A percentile compares a stretch with the other conserved stretches of the same genome.
phyloP scores from a whole-genome alignment of 345 rosid species.

The Passiflora organensis region DNA sequence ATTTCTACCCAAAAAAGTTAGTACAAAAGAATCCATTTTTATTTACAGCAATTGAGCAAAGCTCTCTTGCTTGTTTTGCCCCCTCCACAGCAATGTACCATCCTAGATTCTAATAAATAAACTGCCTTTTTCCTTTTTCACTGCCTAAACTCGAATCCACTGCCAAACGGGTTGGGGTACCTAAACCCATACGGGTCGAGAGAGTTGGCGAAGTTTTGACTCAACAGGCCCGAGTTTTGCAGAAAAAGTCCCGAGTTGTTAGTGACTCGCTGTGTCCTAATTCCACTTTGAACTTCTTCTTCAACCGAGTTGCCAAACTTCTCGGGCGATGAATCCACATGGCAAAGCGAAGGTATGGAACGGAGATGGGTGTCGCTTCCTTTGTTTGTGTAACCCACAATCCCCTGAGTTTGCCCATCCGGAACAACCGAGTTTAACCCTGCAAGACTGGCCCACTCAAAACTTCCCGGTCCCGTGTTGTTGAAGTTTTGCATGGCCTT shows the following conservation, averaged over 20 bases:
- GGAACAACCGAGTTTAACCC: conserved; percentile 39
- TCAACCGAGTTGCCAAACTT: conserved; percentile 27
- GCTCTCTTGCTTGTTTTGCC: neutral
- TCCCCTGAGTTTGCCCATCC: conserved; percentile 29
- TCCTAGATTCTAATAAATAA: neutral
- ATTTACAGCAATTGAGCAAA: conserved; percentile 42
- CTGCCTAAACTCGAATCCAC: conserved; percentile 51
- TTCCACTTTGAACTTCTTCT: conserved; percentile 71
- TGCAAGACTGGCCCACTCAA: conserved; percentile 79
- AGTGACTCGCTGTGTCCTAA: conserved; percentile 26
- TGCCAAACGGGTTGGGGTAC: conserved; percentile 26
- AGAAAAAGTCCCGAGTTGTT: conserved; percentile 23
- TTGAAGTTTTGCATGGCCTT: conserved; percentile 35
- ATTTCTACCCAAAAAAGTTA: conserved; percentile 15
- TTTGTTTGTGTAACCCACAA: conserved; percentile 21
- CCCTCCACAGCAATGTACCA: conserved; percentile 3
- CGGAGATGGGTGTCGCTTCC: conserved; percentile 29
- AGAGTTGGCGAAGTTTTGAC: conserved; percentile 35
- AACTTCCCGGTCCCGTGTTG: conserved; percentile 35
- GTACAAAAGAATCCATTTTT: conserved; percentile 32
- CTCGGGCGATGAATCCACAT: conserved; percentile 10
- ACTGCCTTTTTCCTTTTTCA: conserved; percentile 9
- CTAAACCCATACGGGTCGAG: conserved; percentile 55
- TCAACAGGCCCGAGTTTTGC: conserved; percentile 29
- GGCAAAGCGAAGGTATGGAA: conserved; percentile 24